These are phyloP conservation scores for Naganishia sp. DNA, from an alignment of 1,284 basidiomycete genomes.

Conservation along the genomic window DNA sequence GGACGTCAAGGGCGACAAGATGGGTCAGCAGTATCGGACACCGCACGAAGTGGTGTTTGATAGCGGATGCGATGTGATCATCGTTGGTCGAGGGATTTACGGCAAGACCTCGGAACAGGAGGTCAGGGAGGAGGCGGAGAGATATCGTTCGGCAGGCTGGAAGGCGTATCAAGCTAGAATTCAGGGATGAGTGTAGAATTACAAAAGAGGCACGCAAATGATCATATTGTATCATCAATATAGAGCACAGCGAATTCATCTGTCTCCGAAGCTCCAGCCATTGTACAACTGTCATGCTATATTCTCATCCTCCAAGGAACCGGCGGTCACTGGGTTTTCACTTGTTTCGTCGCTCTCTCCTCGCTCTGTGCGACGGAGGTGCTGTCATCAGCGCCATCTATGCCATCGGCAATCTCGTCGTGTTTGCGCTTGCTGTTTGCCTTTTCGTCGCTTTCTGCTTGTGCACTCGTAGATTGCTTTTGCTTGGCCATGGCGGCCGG, in stretches of 20 bases:
- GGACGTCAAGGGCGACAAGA: conserved; percentile 75
- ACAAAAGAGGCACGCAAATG: neutral
- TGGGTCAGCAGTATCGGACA: conserved; percentile 97
- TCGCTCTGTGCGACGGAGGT: neutral
- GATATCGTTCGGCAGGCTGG: conserved; percentile 88
- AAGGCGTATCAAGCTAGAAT: conserved; percentile 65
- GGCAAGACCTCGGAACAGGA: conserved; percentile 67
- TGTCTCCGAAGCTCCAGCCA: no score
- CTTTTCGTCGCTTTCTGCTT: neutral
- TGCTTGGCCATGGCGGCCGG: neutral
- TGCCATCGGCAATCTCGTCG: conserved; percentile 1
- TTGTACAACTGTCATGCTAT: conserved; percentile 1
- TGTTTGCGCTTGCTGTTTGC: conserved; percentile 20
- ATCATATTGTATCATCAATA: neutral
- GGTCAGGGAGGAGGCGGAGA: conserved; percentile 71
- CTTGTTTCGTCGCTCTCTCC: conserved; percentile 6
- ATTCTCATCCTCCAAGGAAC: neutral
- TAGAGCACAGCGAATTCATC: neutral
- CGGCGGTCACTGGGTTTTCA: conserved; percentile 12
- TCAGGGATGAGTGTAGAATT: neutral
- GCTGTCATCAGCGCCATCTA: neutral
- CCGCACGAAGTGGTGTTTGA: conserved; percentile 80
- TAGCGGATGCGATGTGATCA: conserved; percentile 94
- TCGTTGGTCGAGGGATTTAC: conserved; percentile 95
- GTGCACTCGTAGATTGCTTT: neutral